Evolutionary conservation across 2,329 filamentous ascomycete species (phyloP).

Genomic region (Ophiostoma australiae): DNA sequence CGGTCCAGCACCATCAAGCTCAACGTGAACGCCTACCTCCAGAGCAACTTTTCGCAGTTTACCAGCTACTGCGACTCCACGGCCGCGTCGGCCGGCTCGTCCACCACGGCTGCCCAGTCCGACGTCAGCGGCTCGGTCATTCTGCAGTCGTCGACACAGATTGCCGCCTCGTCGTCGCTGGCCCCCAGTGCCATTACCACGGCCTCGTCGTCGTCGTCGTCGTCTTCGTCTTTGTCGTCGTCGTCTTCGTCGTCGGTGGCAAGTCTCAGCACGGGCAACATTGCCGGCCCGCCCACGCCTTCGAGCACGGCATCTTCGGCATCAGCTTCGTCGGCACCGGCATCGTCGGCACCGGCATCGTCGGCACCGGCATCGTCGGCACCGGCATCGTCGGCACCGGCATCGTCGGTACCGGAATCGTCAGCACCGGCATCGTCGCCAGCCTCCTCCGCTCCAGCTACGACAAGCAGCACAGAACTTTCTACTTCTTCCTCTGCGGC

Average conservation of each 20-base stretch:
- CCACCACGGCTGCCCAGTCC: slow-evolving; percentile 13
- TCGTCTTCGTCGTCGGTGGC: neutral
- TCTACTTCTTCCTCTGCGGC: neutral
- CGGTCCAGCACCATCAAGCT: slow-evolving; percentile 31
- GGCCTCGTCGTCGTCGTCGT: slow-evolving; percentile 1
- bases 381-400: neutral
- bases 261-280: neutral
- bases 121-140: slow-evolving; percentile 17
- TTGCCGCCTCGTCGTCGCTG: slow-evolving; percentile 4
- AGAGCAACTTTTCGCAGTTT: slow-evolving; percentile 41
- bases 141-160: slow-evolving; percentile 23
- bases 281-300: neutral
- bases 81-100: slow-evolving; percentile 11
- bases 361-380: neutral
- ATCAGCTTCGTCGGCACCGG: neutral
- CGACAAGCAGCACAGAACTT: neutral
- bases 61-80: slow-evolving; percentile 40
- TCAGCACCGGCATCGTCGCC: neutral
- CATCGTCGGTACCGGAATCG: neutral
- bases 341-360: neutral
- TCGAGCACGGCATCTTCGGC: neutral
- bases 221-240: neutral
- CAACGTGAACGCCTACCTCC: slow-evolving; percentile 36
- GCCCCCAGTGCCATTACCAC: slow-evolving; percentile 15
- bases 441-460: neutral